Evolutionary conservation across 768 basidiomycete genomes (phyloP), one percentile per base, ranked within the genome.

Genomic region (Hortiboletus campestris): DNA sequence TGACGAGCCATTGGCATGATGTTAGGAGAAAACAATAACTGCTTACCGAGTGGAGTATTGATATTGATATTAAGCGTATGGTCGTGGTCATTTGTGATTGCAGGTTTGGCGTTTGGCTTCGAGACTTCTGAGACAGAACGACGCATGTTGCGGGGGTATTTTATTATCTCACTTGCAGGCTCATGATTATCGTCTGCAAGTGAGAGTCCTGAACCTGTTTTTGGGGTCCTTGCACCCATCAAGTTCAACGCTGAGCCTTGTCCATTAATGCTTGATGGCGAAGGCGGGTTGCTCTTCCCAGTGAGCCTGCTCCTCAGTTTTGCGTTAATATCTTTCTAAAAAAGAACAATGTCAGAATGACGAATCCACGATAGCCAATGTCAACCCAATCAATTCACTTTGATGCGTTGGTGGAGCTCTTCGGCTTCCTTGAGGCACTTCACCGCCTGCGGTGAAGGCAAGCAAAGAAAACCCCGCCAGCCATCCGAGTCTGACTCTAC

Each of bases 1-100:
- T 63, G 29, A 48, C 16, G 13, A 31, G 17, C 22, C 1, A 42
- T 66, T 16, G 20, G 49, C 8, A 48, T 20, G 6, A 16, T 5
- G 28, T 19, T 36, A 17, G 29, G 51, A 20, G 5, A 32, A 36
- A 22, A 28, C 4, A 31, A 31, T 16, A 10, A 25, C 12, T n/a
- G 20, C 61, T 31, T 36, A 57, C 63, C 32, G 14, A 46, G 46
- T 35, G 46, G 57, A 3, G 52, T 41, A 14, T 16, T 51, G 19
- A 51, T 51, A 25, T 25, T 29, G 17, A 48, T 38, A 3, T 46
- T 35, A 12, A 35, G 10, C 28, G 12, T 5, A 50, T 46, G n/a
- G 2, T 49, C 32, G 7, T 17, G 14, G 10, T 12, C 51, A 22
- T 42, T 36, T 35, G 3, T 25, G 31, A 1, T 32, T 12, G n/a